Evolutionary conservation across 1,284 basidiomycete genomes (phyloP), one percentile per base, ranked within the genome.

Genomic region (Cystobasidium slooffiae): DNA sequence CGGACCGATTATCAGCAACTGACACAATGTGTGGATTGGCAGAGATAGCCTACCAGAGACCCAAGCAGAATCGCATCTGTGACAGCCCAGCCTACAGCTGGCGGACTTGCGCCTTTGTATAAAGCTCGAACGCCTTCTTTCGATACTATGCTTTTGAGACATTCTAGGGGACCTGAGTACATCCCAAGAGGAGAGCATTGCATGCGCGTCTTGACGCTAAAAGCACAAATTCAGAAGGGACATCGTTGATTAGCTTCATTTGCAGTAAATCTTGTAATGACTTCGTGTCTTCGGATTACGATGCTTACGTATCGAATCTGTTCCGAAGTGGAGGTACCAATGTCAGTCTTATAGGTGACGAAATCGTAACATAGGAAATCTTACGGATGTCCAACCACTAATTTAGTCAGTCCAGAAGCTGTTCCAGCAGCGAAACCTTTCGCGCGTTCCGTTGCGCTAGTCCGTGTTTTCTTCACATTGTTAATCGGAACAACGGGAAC

Each of bases 41-140:
- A 18, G 9, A 47, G 75, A 39, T 79, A 79, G 59, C 78, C 80
- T 47, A 83, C 82, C 59, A 93, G 82, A 4, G 89, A 90, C 3
- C 91, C 91, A 65, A 93, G 84, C 7, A 93, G 84, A 9, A 92
- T 83, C 16, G 89, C 88, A 80, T 93, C 91, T 55, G 90, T 89
- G 51, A 88, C 85, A 8, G 89, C 88, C 91, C 90, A 92, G 1
- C 90, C 90, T 3, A 92, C 83, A 20, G 89, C 89, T 2, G 62
- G 68, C 24, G 20, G 46, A 31, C 67, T 79, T 82, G 55, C 79
- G 87, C 89, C 85, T 72, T 83, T 83, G 78, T 83, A 83, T 39
- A 83, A 66, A 8, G 81, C 81, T 8, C 81, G 65, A 1, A 80
- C 72, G 0, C 81, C 81, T 75, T 92, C 91, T 52, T 87, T 87